Conservation (phyloP, 495 filamentous ascomycete genomes). For the Penicillium canescens region DNA sequence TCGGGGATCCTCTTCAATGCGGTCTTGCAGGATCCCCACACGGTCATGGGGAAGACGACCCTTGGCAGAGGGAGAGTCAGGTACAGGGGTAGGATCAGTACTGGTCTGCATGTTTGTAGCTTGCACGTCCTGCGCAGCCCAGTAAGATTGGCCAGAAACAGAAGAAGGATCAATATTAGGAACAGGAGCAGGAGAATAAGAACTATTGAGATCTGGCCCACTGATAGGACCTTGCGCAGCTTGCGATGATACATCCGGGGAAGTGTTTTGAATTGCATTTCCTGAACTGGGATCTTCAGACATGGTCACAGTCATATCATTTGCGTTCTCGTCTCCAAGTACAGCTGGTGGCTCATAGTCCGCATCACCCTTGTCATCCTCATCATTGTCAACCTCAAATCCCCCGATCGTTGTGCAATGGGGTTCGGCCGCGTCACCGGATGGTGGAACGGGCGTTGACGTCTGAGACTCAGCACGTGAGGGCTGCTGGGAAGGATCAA, state of each 20-base stretch:
- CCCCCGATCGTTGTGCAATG: constrained; percentile 75
- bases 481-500: constrained; percentile 35
- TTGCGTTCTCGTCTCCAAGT: constrained; percentile 46
- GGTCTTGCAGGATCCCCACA: constrained; percentile 83
- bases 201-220: constrained; percentile 54
- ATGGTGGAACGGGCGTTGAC: constrained; percentile 37
- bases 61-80: constrained; percentile 44
- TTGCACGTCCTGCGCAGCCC: constrained; percentile 40
- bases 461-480: constrained; percentile 40
- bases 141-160: constrained; percentile 43
- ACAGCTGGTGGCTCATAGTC: constrained; percentile 57
- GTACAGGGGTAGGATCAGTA: constrained; percentile 38
- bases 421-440: constrained; percentile 35
- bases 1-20: constrained; percentile 85
- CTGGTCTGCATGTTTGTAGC: constrained; percentile 38
- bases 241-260: constrained; percentile 59
- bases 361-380: constrained; percentile 51
- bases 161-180: constrained; percentile 48
- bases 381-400: constrained; percentile 67
- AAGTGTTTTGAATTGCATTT: constrained; percentile 59
- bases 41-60: constrained; percentile 72
- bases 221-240: constrained; percentile 53
- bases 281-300: constrained; percentile 54
- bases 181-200: constrained; percentile 50
- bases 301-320: constrained; percentile 47